Conservation (phyloP, 176 grass and related monocot genomes). For the Cenchrus purpureus region DNA sequence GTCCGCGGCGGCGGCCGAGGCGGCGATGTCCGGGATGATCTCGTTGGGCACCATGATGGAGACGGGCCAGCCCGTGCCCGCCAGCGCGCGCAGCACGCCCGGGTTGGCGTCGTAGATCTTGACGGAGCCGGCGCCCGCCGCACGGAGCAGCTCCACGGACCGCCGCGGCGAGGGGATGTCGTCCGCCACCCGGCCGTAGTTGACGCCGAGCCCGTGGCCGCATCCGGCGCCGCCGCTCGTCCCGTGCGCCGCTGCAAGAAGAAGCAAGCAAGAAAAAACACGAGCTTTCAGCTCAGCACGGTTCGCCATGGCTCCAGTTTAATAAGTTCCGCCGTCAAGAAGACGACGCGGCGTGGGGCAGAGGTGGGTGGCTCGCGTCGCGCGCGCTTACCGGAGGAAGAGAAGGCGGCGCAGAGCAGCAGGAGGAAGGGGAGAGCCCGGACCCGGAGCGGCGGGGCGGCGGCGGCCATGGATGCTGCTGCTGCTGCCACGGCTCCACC, state of each 20-base stretch:
- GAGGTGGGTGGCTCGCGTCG: not conserved
- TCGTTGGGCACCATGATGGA: slow-evolving; percentile 98
- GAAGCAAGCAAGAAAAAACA: not conserved
- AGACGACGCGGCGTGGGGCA: not conserved
- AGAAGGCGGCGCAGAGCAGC: slow-evolving; percentile 17
- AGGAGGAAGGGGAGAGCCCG: slow-evolving; percentile 16
- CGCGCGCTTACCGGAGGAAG: slow-evolving; percentile 37
- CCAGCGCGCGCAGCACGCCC: slow-evolving; percentile 66
- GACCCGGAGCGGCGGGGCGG: not conserved
- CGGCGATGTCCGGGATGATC: slow-evolving; percentile 61
- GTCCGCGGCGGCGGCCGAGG: slow-evolving; percentile 62
- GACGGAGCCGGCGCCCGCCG: slow-evolving; percentile 60
- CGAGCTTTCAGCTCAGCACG: slow-evolving; percentile 5
- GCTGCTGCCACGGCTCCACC: not conserved
- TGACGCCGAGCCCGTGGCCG: slow-evolving; percentile 64
- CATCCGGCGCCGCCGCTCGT: slow-evolving; percentile 1
- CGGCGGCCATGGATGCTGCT: slow-evolving; percentile 28
- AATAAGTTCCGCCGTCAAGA: not conserved
- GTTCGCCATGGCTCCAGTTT: not conserved
- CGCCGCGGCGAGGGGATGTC: slow-evolving; percentile 59
- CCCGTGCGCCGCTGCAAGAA: slow-evolving; percentile 30
- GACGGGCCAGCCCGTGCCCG: slow-evolving; percentile 55
- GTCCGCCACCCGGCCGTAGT: slow-evolving; percentile 84
- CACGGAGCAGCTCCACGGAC: slow-evolving; percentile 64
- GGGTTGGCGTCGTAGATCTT: slow-evolving; percentile 94